Percentiles rank a stretch among this genome's conserved stretches.
Evolutionary conservation across 371 early-diverging fungal genomes (phyloP).

Genomic region (Syncephalastrum sp.): DNA sequence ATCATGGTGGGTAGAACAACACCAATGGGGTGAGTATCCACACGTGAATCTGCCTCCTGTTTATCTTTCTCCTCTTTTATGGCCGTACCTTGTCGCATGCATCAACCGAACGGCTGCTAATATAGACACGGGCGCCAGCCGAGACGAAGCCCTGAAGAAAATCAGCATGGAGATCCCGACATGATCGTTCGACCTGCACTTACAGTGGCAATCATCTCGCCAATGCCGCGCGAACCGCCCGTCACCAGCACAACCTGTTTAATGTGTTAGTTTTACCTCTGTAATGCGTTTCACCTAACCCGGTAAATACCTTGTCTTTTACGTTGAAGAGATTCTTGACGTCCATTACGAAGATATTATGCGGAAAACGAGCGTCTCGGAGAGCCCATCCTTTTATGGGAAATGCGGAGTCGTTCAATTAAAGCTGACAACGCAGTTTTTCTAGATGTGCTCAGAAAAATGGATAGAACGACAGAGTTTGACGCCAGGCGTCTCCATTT

Average conservation of each 20-base stretch:
- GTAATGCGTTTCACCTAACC: too few species aligned
- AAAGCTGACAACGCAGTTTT: too few species aligned
- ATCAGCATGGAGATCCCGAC: not conserved
- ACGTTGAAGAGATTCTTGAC: conserved; percentile 35
- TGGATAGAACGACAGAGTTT: too few species aligned
- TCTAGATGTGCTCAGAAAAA: too few species aligned
- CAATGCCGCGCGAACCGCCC: conserved; percentile 79
- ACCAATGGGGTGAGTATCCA: not conserved
- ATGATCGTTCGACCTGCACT: not conserved
- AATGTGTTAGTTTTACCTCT: conserved; percentile 11
- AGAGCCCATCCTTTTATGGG: not conserved
- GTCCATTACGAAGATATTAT: conserved; percentile 11
- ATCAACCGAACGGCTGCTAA: conserved; percentile 62
- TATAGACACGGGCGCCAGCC: conserved; percentile 79
- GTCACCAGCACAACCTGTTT: conserved; percentile 81
- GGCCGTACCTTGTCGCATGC: conserved; percentile 57
- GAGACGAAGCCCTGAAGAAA: conserved; percentile 58
- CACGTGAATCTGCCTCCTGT: not conserved
- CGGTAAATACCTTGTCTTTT: conserved; percentile 53
- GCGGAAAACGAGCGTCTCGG: not conserved
- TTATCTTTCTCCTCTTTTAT: too few species aligned
- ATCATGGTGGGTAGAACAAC: not conserved
- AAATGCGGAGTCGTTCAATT: too few species aligned
- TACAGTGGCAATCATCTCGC: conserved; percentile 61
- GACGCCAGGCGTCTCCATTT: too few species aligned